Base-by-base conservation (phyloP, 441 rosid genomes). In the Adansonia madagascariensis region DNA sequence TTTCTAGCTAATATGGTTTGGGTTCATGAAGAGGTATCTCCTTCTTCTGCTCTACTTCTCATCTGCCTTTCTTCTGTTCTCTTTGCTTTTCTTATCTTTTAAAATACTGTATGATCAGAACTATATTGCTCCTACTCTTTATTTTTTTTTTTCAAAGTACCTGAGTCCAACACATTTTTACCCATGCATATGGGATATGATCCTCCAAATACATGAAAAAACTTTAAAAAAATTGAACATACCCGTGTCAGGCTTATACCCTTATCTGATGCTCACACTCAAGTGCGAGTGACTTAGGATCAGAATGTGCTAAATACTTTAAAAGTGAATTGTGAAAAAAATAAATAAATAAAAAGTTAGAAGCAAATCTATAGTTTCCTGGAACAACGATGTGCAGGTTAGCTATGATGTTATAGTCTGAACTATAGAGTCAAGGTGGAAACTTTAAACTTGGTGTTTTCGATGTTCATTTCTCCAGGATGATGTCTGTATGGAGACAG, bases 11-110 rank as follows among this genome's bases (percentile, higher is more conserved):
- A 90, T 76, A 73, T 90, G 91, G 93, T 86, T 41, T 95, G 98
- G 98, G 88, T 93, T 76, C 91, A 92, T 76, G 94, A 92, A 86
- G 94, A 90, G 92, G 99, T 90, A 67, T 70, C 39, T 69, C 43
- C 15, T 63, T 12, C 0, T 59, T 79, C 24, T 8, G 4, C 14
- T 65, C 50, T 65, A 6, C 1, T 8, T 57, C 22, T 53, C 62
- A 18, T 2, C 62, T 57, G 31, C 20, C 31, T 57, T 18, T 57
- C 4, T 31, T 31, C 39, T 31, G 39, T 5, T 18, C 31, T 2
- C 27, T 18, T 24, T 57, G 75, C 43, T 31, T 57, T 60, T 72
- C 68, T 49, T 71, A 35, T 50, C 63, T 61, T 56, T 80, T 9
- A 59, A 53, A 39, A 68, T 8, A 57, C 46, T 47, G 8, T 43